Evolutionary conservation across 192 early-diverging fungal genomes (phyloP).

Genomic region (Entomortierella parvispora): DNA sequence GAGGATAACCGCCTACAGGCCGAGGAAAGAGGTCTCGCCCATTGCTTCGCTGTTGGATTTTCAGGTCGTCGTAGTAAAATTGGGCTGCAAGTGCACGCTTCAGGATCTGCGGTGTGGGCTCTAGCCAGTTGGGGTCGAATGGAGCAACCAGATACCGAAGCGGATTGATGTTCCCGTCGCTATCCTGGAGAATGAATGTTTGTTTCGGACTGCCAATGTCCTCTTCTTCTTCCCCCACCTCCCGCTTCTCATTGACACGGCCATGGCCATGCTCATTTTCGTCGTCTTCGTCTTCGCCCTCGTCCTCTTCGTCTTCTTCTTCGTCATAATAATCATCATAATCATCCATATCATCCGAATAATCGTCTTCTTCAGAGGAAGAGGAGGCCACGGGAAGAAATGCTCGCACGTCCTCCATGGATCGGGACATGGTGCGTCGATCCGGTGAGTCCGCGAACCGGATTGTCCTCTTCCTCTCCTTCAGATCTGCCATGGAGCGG

Average conservation of each 20-base stretch:
- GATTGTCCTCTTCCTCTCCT: slow-evolving; percentile 14
- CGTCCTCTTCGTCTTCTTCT: neutral
- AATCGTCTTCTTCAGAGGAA: slow-evolving; percentile 13
- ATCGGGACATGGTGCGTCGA: slow-evolving; percentile 17
- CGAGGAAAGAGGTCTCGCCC: slow-evolving; percentile 28
- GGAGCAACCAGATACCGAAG: slow-evolving; percentile 37
- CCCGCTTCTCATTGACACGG: neutral
- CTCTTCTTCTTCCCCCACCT: too few relatives aligned
- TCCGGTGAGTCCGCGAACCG: slow-evolving; percentile 17
- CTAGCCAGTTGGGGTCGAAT: slow-evolving; percentile 41
- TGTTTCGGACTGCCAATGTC: slow-evolving; percentile 30
- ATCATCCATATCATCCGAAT: too few relatives aligned
- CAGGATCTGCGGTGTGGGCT: slow-evolving; percentile 38
- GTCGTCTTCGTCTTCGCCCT: neutral
- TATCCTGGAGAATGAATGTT: slow-evolving; percentile 42
- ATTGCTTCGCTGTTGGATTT: slow-evolving; percentile 19
- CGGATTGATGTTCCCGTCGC: slow-evolving; percentile 37
- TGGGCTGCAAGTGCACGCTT: slow-evolving; percentile 31
- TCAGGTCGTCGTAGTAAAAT: slow-evolving; percentile 36
- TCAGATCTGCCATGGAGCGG: slow-evolving; percentile 29
- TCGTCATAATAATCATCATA: too few relatives aligned
- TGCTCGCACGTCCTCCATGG: slow-evolving; percentile 38
- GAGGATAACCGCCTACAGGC: slow-evolving; percentile 8
- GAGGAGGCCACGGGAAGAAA: neutral
- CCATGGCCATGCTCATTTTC: too few relatives aligned